Evolutionary conservation across 2,329 filamentous ascomycete species (phyloP).

Genomic region (Raffaelea albimanens): DNA sequence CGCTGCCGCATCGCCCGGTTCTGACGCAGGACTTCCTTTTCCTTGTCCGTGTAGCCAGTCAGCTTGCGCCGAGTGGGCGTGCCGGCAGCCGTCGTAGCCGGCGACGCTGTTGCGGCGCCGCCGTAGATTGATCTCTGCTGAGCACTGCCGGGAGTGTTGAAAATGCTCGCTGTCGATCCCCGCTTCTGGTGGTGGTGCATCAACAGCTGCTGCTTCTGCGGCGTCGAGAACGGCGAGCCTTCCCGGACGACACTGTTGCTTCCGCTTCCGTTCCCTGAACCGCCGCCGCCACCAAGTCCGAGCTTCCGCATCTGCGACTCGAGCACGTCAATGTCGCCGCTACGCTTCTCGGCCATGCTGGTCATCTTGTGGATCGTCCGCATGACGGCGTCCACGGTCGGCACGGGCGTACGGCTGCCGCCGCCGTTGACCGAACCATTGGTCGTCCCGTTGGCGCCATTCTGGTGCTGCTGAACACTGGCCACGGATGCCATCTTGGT

Average conservation of each 20-base stretch:
- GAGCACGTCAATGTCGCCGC: conserved; percentile 80
- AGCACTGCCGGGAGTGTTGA: conserved; percentile 21
- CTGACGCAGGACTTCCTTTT: conserved; percentile 47
- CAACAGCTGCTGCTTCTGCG: conserved; percentile 24
- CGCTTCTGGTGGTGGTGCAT: conserved; percentile 15
- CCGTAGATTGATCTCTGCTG: conserved; percentile 24
- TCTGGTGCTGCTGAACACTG: conserved; percentile 30
- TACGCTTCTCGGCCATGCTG: conserved; percentile 81
- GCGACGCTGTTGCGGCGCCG: conserved; percentile 15
- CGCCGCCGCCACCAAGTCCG: conserved; percentile 37
- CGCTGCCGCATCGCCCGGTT: conserved; percentile 33
- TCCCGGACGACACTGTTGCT: conserved; percentile 28
- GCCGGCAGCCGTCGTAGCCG: conserved; percentile 3
- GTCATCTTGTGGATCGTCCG: conserved; percentile 92
- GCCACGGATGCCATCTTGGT: conserved; percentile 60
- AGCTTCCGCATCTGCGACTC: conserved; percentile 78
- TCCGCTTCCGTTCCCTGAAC: conserved; percentile 30
- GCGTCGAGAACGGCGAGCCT: conserved; percentile 29
- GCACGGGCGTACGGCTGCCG: conserved; percentile 44
- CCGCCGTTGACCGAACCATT: conserved; percentile 25
- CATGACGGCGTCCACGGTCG: conserved; percentile 85
- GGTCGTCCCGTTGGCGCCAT: background rate
- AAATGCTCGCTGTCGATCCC: conserved; percentile 17
- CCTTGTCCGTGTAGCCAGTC: conserved; percentile 48
- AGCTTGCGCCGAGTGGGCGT: conserved; percentile 52